Evolutionary conservation across 129 eudicot species (phyloP), one percentile per base, ranked within the genome.

Genomic region (Rutidosis leptorrhynchoides): DNA sequence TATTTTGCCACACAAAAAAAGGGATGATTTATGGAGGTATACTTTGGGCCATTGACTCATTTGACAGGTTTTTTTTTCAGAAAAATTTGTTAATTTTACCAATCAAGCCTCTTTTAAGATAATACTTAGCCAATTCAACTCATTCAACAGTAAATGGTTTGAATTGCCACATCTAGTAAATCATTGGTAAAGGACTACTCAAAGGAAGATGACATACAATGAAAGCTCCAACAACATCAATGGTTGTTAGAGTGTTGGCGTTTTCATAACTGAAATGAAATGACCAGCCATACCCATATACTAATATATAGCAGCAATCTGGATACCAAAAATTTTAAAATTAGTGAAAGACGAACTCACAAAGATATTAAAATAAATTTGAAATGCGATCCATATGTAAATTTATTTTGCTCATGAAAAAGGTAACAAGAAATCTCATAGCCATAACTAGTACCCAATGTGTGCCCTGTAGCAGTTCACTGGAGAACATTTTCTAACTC

Each of bases 221-320:
- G 87, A 77, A 92, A 76, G 98, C 98, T 64, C 96, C 95, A 56
- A 96, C 98, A 46, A 92, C 96, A 82, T 92, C 98, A 60, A 92
- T 88, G 32, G 98, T 88, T 52, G 98, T 96, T 62, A 92, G 78
- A 26, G 95, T 92, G 79, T 92, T 92, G 61, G 95, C 85, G 76
- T 92, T 92, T 28, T 96, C 98, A 67, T 88, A 90, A 71, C 91
- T n/a, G n/a, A n/a, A n/a, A n/a, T 85, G 70, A 88, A 92, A 84
- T 92, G 98, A 42, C 96, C 98, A 1, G 89, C 80, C 98, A 92
- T 80, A 66, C 96, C 98, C 79, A 88, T 22, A 81, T n/a, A n/a
- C n/a, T 75, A 92, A 74, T 85, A 88, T 46, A 92, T 74, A 69
- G 83, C 87, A 65, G 91, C 89, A 85, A 92, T 84, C 98, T 92